phyloP scores from a whole-genome alignment of 2,329 filamentous ascomycete species.

The Colletotrichum coccodes region DNA sequence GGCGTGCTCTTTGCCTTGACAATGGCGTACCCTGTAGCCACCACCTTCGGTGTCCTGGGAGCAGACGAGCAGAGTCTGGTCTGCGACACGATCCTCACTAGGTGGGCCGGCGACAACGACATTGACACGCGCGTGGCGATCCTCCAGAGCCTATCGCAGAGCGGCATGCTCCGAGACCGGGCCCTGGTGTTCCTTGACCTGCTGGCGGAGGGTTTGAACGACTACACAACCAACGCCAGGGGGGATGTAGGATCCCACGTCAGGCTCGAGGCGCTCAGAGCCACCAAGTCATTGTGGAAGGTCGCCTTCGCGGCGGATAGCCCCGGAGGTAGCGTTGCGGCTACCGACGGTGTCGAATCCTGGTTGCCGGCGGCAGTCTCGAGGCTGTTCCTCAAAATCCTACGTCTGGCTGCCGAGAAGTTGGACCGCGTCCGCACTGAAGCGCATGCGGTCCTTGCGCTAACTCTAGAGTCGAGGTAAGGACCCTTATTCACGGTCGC shows the following conservation, averaged over 20 bases:
- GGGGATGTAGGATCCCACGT: conserved; percentile 93
- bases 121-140: conserved; percentile 66
- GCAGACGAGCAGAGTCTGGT: conserved; percentile 43
- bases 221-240: conserved; percentile 90
- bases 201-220: conserved; percentile 74
- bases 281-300: conserved; percentile 72
- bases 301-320: conserved; percentile 30
- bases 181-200: conserved; percentile 54
- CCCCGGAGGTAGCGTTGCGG: neutral
- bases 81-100: conserved; percentile 56
- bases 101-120: conserved; percentile 62
- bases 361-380: conserved; percentile 45
- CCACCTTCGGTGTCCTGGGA: conserved; percentile 24
- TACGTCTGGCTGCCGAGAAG: conserved; percentile 86
- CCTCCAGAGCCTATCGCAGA: conserved; percentile 62
- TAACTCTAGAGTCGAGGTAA: conserved; percentile 58
- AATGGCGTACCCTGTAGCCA: conserved; percentile 56
- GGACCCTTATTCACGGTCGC: conserved; percentile 31
- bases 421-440: conserved; percentile 84
- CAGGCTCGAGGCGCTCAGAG: conserved; percentile 82
- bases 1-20: conserved; percentile 66
- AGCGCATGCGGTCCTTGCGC: conserved; percentile 65
- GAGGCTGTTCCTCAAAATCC: conserved; percentile 58
- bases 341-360: neutral
- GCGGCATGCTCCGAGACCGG: conserved; percentile 54